A percentile compares a stretch with the other conserved stretches of the same genome.
Evolutionary conservation across 164 flowering plant species (phyloP).

Genomic region (Nymphaea thermarum): DNA sequence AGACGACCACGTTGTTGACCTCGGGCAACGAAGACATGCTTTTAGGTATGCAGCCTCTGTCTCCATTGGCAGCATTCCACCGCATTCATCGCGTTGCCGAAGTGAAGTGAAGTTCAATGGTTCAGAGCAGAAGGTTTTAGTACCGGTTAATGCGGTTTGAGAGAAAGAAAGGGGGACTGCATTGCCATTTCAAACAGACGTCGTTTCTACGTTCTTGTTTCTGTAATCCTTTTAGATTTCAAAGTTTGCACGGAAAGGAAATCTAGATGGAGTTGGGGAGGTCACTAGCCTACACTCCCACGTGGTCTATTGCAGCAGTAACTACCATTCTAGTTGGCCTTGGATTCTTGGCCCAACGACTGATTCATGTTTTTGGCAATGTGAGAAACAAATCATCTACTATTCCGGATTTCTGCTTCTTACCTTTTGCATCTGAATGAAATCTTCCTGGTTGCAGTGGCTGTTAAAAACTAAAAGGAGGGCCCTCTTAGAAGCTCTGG

Average conservation of each 20-base stretch:
- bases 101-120: no score
- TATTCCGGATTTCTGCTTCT: background rate
- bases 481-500: slow-evolving; percentile 61
- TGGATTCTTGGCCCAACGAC: slow-evolving; percentile 38
- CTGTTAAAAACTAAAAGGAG: slow-evolving; percentile 61
- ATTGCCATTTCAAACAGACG: no score
- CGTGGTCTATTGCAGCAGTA: slow-evolving; percentile 86
- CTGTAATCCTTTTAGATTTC: background rate
- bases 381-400: slow-evolving; percentile 14
- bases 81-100: no score
- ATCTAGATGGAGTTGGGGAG: slow-evolving; percentile 15
- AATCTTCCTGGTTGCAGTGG: slow-evolving; percentile 36
- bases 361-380: slow-evolving; percentile 36
- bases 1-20: no score
- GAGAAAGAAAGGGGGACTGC: no score
- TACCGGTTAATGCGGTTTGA: no score
- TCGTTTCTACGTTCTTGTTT: background rate
- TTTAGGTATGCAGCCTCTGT: no score
- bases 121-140: no score
- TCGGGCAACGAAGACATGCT: no score
- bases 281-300: slow-evolving; percentile 60
- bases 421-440: background rate
- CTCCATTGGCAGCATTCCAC: no score
- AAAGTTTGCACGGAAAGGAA: background rate
- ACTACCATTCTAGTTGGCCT: slow-evolving; percentile 44